A percentile compares a stretch with the other conserved stretches of the same genome.
phyloP scores from a whole-genome alignment of 176 grass and related monocot genomes.

The Avena sativa region DNA sequence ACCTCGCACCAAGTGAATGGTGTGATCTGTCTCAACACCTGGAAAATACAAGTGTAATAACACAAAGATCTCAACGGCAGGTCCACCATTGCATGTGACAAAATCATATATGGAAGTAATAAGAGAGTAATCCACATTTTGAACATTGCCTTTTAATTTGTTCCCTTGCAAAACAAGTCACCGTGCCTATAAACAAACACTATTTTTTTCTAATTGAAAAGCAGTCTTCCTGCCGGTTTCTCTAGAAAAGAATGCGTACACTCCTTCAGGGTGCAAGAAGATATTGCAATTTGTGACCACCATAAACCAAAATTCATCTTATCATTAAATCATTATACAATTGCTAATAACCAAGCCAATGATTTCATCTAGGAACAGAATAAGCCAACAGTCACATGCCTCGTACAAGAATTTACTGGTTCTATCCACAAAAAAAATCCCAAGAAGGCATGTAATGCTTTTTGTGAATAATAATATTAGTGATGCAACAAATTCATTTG shows the following conservation, averaged over 20 bases:
- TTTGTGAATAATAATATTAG: background rate
- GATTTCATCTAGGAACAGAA: background rate
- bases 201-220: background rate
- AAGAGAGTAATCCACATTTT: background rate
- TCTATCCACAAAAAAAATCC: background rate
- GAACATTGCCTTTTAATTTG: background rate
- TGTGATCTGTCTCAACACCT: constrained; percentile 96
- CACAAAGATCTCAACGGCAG: constrained; percentile 14
- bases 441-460: background rate
- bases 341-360: constrained; percentile 4
- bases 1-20: constrained; percentile 95
- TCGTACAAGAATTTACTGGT: background rate
- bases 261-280: background rate
- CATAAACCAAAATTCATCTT: background rate
- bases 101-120: constrained; percentile 18
- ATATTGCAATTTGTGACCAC: constrained; percentile 9
- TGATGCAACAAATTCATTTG: constrained; percentile 1
- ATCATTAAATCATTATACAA: background rate
- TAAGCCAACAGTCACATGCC: background rate
- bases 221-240: background rate
- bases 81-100: constrained; percentile 8
- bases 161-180: background rate
- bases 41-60: constrained; percentile 40
- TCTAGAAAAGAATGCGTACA: background rate
- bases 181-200: background rate